phyloP scores from a whole-genome alignment of 495 filamentous ascomycete genomes.

The Annulohypoxylon nitens region DNA sequence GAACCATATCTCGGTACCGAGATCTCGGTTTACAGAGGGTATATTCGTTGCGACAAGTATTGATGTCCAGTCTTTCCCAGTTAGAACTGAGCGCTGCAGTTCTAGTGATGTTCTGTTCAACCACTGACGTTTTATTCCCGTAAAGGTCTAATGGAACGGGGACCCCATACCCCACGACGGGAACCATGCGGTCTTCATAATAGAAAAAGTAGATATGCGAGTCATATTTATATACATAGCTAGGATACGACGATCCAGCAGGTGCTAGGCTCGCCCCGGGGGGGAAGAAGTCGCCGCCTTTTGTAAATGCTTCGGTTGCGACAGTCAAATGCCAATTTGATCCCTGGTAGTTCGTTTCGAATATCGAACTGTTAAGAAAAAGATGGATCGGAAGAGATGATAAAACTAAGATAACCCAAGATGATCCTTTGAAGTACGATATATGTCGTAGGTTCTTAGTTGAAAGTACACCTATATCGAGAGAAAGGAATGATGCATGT shows the following conservation, averaged over 20 bases:
- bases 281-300: constrained; percentile 25
- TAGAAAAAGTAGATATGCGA: too few relatives aligned
- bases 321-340: constrained; percentile 30
- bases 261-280: constrained; percentile 36
- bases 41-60: constrained; percentile 23
- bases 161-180: too few relatives aligned
- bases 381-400: constrained; percentile 36
- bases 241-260: constrained; percentile 11
- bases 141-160: constrained; percentile 11
- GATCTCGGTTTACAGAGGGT: constrained; percentile 13
- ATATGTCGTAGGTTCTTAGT: constrained; percentile 15
- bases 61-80: constrained; percentile 2
- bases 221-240: too few relatives aligned
- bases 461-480: constrained; percentile 36
- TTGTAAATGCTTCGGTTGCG: constrained; percentile 25
- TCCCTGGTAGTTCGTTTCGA: constrained; percentile 21
- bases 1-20: constrained; percentile 25
- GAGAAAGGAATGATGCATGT: constrained; percentile 13
- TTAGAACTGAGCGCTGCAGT: background rate
- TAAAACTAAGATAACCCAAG: constrained; percentile 16
- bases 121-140: background rate
- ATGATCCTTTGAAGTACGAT: constrained; percentile 15
- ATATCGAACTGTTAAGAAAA: constrained; percentile 36
- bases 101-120: constrained; percentile 10
- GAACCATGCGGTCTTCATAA: too few relatives aligned